Conservation (phyloP, 75 land plant species). For the Picea glauca region DNA sequence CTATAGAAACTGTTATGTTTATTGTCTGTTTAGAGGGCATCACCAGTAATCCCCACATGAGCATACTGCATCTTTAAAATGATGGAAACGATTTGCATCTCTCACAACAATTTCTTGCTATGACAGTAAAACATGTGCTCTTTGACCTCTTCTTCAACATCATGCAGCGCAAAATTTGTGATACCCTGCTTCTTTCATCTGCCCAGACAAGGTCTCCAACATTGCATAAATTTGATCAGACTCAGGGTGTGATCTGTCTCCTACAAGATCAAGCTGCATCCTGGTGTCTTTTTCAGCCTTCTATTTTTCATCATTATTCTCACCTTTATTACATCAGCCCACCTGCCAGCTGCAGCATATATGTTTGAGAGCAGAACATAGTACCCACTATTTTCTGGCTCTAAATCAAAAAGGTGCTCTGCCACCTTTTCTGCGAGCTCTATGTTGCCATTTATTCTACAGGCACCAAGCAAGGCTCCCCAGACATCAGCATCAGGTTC, state of each 20-base stretch:
- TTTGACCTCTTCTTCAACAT: too few relatives aligned
- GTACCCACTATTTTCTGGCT: slow-evolving; percentile 7
- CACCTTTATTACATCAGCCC: slow-evolving; percentile 16
- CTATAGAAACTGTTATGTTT: too few relatives aligned
- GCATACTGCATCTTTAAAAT: too few relatives aligned
- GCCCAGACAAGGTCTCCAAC: slow-evolving; percentile 11
- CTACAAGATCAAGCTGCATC: slow-evolving; percentile 15
- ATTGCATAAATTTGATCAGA: slow-evolving; percentile 17
- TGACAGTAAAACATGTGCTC: too few relatives aligned
- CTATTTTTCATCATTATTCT: slow-evolving; percentile 12
- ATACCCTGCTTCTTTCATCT: too few relatives aligned
- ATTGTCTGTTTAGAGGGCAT: too few relatives aligned
- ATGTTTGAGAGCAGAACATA: slow-evolving; percentile 26
- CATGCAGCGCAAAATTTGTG: too few relatives aligned
- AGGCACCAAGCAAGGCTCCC: slow-evolving; percentile 23
- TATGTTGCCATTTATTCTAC: slow-evolving; percentile 14
- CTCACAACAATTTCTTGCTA: too few relatives aligned
- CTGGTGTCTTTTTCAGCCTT: slow-evolving; percentile 17
- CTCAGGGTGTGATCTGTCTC: slow-evolving; percentile 14
- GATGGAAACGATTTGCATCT: too few relatives aligned
- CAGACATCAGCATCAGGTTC: slow-evolving; percentile 16
- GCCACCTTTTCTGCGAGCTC: slow-evolving; percentile 9
- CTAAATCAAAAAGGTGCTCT: slow-evolving; percentile 9
- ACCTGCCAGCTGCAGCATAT: slow-evolving; percentile 18
- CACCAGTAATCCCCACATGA: too few relatives aligned